Evolutionary conservation across 257 asterid species (phyloP).

Genomic region (Przewalskia tangutica): DNA sequence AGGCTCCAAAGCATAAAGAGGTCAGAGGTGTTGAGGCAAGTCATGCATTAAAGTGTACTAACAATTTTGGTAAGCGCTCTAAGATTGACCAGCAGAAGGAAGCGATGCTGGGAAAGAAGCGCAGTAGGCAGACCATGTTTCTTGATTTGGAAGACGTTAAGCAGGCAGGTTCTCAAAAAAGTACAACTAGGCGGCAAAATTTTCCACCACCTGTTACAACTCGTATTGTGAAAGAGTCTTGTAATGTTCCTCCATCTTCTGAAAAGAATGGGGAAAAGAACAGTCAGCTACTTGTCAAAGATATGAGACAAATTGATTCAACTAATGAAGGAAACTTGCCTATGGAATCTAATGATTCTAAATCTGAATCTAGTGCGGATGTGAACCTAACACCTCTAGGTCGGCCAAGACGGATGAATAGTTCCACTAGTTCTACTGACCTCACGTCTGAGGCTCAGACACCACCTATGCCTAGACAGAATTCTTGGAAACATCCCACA

Average conservation of each 20-base stretch:
- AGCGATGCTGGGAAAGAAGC: conserved; percentile 89
- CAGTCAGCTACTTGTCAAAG: conserved; percentile 44
- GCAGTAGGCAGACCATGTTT: conserved; percentile 93
- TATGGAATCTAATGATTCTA: conserved; percentile 51
- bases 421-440: conserved; percentile 44
- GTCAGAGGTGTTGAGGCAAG: conserved; percentile 69
- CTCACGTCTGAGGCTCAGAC: conserved; percentile 50
- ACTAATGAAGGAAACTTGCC: conserved; percentile 44
- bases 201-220: conserved; percentile 67
- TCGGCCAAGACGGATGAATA: conserved; percentile 56
- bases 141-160: conserved; percentile 87
- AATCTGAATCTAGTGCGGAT: conserved; percentile 65
- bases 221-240: conserved; percentile 65
- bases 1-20: conserved; percentile 61
- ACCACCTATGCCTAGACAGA: conserved; percentile 42
- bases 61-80: conserved; percentile 73
- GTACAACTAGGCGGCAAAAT: conserved; percentile 73
- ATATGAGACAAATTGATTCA: conserved; percentile 42
- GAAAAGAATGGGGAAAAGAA: conserved; percentile 66
- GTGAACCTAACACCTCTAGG: conserved; percentile 34
- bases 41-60: conserved; percentile 56
- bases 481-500: conserved; percentile 65
- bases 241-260: conserved; percentile 21
- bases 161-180: conserved; percentile 66
- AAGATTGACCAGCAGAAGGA: conserved; percentile 87